Evolutionary conservation across 352 stramenopile species (phyloP).

Genomic region (Pythium aquatile): DNA sequence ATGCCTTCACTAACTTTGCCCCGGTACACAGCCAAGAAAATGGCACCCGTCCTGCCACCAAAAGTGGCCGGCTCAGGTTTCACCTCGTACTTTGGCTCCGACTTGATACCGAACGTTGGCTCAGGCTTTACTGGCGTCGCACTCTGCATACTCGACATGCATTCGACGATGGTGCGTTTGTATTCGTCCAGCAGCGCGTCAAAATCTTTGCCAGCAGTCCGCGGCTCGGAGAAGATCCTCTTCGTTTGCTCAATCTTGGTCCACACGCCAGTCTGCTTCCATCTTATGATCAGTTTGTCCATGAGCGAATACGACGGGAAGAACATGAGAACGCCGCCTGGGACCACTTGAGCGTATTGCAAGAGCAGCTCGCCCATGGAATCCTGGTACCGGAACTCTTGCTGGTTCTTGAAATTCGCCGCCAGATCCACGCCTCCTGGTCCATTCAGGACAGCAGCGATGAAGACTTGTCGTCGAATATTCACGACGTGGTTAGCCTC

Average conservation of each 20-base stretch:
- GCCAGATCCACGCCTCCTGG: slow-evolving; percentile 67
- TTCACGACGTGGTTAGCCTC: slow-evolving; percentile 88
- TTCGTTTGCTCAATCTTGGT: slow-evolving; percentile 59
- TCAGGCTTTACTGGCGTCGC: not conserved
- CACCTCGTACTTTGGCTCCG: slow-evolving; percentile 7
- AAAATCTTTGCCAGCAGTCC: slow-evolving; percentile 79
- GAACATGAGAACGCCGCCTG: slow-evolving; percentile 84
- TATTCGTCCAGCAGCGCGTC: slow-evolving; percentile 76
- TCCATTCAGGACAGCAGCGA: slow-evolving; percentile 68
- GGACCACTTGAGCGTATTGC: slow-evolving; percentile 65
- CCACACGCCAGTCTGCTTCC: slow-evolving; percentile 70
- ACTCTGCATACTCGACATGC: slow-evolving; percentile 4
- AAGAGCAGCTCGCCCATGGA: slow-evolving; percentile 72
- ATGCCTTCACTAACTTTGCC: slow-evolving; percentile 99
- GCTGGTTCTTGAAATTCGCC: slow-evolving; percentile 79
- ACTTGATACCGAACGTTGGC: slow-evolving; percentile 1
- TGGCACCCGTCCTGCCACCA: slow-evolving; percentile 66
- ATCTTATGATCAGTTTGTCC: slow-evolving; percentile 63
- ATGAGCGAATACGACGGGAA: slow-evolving; percentile 85
- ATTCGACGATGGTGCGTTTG: slow-evolving; percentile 45
- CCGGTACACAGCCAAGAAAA: slow-evolving; percentile 97
- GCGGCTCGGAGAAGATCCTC: slow-evolving; percentile 62
- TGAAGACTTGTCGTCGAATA: slow-evolving; percentile 84
- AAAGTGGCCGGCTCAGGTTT: not conserved
- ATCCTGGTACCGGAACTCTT: slow-evolving; percentile 80